Evolutionary conservation across 768 basidiomycete species (phyloP).

Genomic region (Tulasnella sp.): DNA sequence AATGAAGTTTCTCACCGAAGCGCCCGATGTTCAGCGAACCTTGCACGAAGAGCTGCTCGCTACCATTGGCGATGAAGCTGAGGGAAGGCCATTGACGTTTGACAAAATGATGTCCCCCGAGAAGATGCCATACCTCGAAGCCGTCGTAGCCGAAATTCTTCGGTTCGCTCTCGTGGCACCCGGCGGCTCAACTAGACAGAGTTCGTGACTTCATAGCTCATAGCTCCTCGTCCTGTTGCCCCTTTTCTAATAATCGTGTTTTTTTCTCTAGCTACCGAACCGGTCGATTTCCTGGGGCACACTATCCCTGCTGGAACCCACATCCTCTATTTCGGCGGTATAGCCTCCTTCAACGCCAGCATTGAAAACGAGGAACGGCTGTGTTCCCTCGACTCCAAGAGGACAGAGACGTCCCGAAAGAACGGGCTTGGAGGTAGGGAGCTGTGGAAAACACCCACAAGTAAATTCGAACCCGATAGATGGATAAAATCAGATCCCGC

Average conservation of each 20-base stretch:
- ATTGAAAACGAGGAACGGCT: not conserved
- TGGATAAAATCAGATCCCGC: not conserved
- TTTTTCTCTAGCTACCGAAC: not conserved
- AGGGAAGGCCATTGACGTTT: not conserved
- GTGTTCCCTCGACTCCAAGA: not conserved
- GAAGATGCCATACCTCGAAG: constrained; percentile 4
- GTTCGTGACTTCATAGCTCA: not conserved
- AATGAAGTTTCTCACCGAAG: not conserved
- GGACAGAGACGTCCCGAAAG: not conserved
- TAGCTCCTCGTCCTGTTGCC: not conserved
- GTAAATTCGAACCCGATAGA: not conserved
- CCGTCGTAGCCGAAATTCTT: not conserved
- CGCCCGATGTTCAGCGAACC: not conserved
- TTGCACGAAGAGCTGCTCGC: not conserved
- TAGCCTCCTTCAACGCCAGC: not conserved
- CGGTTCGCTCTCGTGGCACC: not conserved
- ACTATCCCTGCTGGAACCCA: not conserved
- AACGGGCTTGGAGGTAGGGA: not conserved
- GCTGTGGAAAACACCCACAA: not conserved
- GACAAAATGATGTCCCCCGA: not conserved
- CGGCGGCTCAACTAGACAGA: not conserved
- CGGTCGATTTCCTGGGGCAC: not conserved
- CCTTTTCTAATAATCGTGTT: not conserved
- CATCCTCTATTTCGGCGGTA: not conserved
- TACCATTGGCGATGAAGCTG: not conserved